Evolutionary conservation across 2,329 filamentous ascomycete genomes (phyloP), one percentile per base, ranked within the genome.

Genomic region (Pseudocercospora pini-densiflorae): DNA sequence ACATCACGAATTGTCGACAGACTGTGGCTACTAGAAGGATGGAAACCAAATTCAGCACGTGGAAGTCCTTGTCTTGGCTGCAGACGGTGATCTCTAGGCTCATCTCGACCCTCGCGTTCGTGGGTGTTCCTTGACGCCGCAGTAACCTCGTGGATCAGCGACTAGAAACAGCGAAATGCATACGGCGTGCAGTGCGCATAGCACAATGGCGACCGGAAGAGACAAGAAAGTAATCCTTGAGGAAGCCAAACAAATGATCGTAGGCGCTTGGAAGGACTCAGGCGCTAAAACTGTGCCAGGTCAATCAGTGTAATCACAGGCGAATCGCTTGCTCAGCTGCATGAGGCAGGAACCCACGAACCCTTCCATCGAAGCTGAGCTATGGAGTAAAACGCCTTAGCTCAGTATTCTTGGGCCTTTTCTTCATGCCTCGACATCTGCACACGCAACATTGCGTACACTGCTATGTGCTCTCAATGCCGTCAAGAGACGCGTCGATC

Each of bases 321-420:
- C 51, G 51, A 55, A 55, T 55, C 51, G 24, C 51, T 31, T 55
- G 23, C 51, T 55, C 51, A 55, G 51, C 51, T 27, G 51, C 51
- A 55, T 55, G 21, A 31, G 24, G 49, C 19, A 55, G 51, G 51
- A 29, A 55, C 24, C n/a, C 45, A 21, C 16, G 19, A 49, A 24
- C 4, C 7, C 45, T 24, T 10, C 45, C 45, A 49, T 24, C 9
- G 19, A 49, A 49, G 23, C 45, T 49, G 45, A 49, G 45, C 23
- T 21, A 49, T 49, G n/a, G 23, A 49, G n/a, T 4, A 49, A 24
- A 9, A n/a, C 12, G 45, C 45, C 45, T 49, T 49, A 49, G 19
- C n/a, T 49, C 45, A 49, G 14, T 40, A 16, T n/a, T 40, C 36
- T 40, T 40, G 36, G 36, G 8, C 14, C 36, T n/a, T 40, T 40